Evolutionary conservation across 495 filamentous ascomycete species (phyloP).

Genomic region (Durotheca rogersii): DNA sequence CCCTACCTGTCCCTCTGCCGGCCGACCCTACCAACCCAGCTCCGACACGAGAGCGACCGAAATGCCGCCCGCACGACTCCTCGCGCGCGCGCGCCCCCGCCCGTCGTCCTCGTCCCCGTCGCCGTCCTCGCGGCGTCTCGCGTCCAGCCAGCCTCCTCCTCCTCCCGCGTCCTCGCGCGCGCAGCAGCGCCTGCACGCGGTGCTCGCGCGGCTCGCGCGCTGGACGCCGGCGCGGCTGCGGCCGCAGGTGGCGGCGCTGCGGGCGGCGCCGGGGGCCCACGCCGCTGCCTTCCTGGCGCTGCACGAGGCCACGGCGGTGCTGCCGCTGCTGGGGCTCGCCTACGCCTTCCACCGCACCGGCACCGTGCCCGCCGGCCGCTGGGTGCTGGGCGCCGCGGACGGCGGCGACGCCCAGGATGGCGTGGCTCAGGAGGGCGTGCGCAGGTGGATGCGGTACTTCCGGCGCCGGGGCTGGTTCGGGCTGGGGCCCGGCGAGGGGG

Average conservation of each 20-base stretch:
- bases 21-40: too few relatives aligned
- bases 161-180: conserved; percentile 7
- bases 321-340: conserved; percentile 74
- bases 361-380: conserved; percentile 58
- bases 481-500: conserved; percentile 33
- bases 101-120: neutral
- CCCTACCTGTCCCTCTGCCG: too few relatives aligned
- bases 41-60: too few relatives aligned
- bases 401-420: too few relatives aligned
- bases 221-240: conserved; percentile 60
- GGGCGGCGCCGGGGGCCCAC: conserved; percentile 76
- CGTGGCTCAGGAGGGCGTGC: conserved; percentile 49
- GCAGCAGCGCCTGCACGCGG: conserved; percentile 10
- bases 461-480: conserved; percentile 51
- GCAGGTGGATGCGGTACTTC: conserved; percentile 48
- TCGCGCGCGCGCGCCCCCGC: neutral
- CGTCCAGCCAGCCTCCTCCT: neutral
- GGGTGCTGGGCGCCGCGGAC: conserved; percentile 43
- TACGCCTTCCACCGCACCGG: conserved; percentile 73
- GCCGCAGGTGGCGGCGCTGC: conserved; percentile 64
- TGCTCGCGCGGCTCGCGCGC: conserved; percentile 50
- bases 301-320: conserved; percentile 85
- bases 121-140: too few relatives aligned
- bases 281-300: conserved; percentile 83
- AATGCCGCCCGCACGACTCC: neutral